Evolutionary conservation across 2,329 filamentous ascomycete genomes (phyloP).

Genomic region (Salinomyces thailandicus): DNA sequence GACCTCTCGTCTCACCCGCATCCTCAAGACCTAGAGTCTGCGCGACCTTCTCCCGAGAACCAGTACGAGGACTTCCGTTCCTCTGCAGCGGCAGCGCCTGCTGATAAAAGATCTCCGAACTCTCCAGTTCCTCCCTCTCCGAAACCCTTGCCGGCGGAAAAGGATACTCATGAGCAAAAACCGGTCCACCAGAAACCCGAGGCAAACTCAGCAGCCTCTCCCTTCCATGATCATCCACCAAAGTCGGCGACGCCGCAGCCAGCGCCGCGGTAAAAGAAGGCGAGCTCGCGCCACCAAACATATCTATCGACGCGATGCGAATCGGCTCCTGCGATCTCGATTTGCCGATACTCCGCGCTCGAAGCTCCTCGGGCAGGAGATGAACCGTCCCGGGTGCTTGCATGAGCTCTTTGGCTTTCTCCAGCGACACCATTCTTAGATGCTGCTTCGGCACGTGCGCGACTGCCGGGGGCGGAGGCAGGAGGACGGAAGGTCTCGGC

Average conservation of each 20-base stretch:
- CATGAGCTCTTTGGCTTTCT: constrained; percentile 16
- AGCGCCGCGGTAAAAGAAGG: background rate
- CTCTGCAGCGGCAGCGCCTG: no score
- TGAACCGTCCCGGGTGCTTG: constrained; percentile 19
- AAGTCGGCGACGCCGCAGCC: constrained; percentile 2
- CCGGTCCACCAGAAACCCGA: background rate
- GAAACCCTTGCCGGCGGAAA: background rate
- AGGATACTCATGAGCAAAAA: background rate
- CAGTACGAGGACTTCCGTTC: background rate
- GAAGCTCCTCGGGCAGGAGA: constrained; percentile 24
- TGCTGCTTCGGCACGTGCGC: constrained; percentile 9
- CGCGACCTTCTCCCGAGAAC: constrained; percentile 6
- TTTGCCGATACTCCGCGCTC: constrained; percentile 14
- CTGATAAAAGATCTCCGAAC: no score
- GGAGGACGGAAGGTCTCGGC: constrained; percentile 9
- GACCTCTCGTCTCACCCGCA: constrained; percentile 11
- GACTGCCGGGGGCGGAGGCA: constrained; percentile 7
- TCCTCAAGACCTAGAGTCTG: constrained; percentile 5
- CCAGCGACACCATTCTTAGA: constrained; percentile 17
- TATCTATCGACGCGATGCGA: constrained; percentile 9
- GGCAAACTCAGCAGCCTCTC: constrained; percentile 1
- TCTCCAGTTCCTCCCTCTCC: no score
- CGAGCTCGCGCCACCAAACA: constrained; percentile 4
- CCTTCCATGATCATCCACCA: constrained; percentile 13
- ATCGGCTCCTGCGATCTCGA: constrained; percentile 12